Percentiles rank a stretch among this genome's conserved stretches.
phyloP scores from a whole-genome alignment of 192 early-diverging fungal species.

The Coemansia sp. region DNA sequence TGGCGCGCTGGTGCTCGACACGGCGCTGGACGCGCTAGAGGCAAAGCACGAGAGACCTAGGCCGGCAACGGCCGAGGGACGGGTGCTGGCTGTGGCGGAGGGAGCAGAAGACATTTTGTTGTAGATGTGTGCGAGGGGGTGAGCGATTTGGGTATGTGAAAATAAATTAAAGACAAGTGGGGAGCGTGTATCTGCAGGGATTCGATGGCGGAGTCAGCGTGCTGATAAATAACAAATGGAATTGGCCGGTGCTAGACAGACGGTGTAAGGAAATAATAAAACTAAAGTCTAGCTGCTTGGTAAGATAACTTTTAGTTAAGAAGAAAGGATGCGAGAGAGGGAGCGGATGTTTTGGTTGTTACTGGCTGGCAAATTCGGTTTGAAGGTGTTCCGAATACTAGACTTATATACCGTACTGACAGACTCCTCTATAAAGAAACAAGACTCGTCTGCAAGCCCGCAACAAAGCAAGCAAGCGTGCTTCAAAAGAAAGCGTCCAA shows the following conservation, averaged over 20 bases:
- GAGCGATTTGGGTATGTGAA: neutral
- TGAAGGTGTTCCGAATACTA: conserved; percentile 4
- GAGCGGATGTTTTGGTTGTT: neutral
- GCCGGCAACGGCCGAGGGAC: neutral
- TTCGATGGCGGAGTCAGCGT: neutral
- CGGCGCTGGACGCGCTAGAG: neutral
- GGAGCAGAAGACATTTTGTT: neutral
- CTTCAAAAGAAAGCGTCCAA: neutral
- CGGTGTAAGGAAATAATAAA: neutral
- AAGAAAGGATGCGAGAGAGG: neutral
- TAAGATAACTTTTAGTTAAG: conserved; percentile 2
- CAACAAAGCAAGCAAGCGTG: neutral
- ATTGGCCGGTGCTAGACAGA: neutral
- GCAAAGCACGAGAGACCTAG: conserved; percentile 3
- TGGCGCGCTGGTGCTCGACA: neutral
- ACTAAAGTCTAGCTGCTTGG: neutral
- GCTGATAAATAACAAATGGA: conserved; percentile 7
- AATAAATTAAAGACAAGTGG: conserved; percentile 7
- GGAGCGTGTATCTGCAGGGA: neutral
- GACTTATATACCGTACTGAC: conserved; percentile 1
- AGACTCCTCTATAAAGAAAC: conserved; percentile 5
- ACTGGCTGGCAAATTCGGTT: neutral
- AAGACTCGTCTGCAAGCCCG: conserved; percentile 1
- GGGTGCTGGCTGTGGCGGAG: conserved; percentile 5
- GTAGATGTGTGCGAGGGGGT: neutral